A percentile compares a stretch with the other conserved stretches of the same genome.
Conservation (phyloP, 352 stramenopile species). For the Globisporangium uncinulatum region DNA sequence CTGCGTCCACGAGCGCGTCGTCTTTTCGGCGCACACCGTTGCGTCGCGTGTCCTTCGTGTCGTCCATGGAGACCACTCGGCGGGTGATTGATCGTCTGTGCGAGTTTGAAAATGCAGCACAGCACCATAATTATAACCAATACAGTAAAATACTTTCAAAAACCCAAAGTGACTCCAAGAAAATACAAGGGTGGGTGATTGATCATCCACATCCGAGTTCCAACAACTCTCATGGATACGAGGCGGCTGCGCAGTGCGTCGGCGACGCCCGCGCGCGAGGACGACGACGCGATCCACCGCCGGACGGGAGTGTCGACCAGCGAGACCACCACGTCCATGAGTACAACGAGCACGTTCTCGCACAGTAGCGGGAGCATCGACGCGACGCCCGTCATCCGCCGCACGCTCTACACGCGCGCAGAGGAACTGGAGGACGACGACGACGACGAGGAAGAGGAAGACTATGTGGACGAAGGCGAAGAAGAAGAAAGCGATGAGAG, state of each 20-base stretch:
- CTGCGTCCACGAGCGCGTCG: slow-evolving; percentile 17
- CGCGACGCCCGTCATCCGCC: slow-evolving; percentile 50
- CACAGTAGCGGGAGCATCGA: slow-evolving; percentile 15
- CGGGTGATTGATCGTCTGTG: no score
- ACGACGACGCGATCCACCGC: neutral
- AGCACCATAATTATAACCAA: no score
- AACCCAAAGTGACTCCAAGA: no score
- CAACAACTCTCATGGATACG: no score
- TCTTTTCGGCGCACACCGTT: slow-evolving; percentile 5
- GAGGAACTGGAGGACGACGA: slow-evolving; percentile 30
- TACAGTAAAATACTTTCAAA: no score
- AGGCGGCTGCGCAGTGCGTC: neutral
- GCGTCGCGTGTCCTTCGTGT: no score
- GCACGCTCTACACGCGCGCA: slow-evolving; percentile 44
- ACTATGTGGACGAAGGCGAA: slow-evolving; percentile 22
- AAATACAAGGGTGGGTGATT: no score
- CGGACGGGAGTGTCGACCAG: no score
- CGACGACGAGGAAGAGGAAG: slow-evolving; percentile 18
- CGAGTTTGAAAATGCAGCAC: no score
- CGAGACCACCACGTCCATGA: slow-evolving; percentile 10
- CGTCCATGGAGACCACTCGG: no score
- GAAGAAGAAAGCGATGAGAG: slow-evolving; percentile 16
- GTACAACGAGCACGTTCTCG: slow-evolving; percentile 1
- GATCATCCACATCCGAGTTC: no score
- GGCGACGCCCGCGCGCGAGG: neutral